phyloP scores from a whole-genome alignment of 176 grass and related monocot species.

The Zoysia pacifica region DNA sequence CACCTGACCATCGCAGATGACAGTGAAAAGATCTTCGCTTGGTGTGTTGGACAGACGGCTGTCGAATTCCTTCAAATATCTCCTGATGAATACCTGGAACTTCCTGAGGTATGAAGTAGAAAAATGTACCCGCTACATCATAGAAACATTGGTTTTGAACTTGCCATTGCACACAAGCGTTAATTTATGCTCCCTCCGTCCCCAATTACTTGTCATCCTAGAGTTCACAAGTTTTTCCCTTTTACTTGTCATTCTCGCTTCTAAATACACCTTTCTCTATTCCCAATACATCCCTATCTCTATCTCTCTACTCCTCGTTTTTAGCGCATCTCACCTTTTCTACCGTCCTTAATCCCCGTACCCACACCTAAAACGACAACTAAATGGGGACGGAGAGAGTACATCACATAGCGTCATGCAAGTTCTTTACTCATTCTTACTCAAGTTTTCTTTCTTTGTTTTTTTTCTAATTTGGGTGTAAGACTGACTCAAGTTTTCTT shows the following conservation, averaged over 20 bases:
- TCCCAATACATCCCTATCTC: too few relatives aligned
- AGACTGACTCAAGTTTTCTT: slow-evolving; percentile 17
- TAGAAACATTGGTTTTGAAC: background rate
- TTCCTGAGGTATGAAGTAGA: slow-evolving; percentile 64
- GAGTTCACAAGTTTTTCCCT: too few relatives aligned
- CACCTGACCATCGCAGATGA: slow-evolving; percentile 70
- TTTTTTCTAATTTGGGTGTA: background rate
- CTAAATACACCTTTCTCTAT: too few relatives aligned
- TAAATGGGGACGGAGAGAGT: background rate
- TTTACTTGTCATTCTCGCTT: too few relatives aligned
- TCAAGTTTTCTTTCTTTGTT: background rate
- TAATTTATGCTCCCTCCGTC: background rate
- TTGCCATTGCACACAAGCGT: background rate
- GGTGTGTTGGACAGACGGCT: slow-evolving; percentile 78
- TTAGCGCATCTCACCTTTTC: too few relatives aligned
- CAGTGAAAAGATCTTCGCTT: slow-evolving; percentile 58
- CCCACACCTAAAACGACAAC: too few relatives aligned
- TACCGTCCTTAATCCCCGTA: too few relatives aligned
- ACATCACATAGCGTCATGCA: background rate
- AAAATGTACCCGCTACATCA: background rate
- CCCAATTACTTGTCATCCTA: too few relatives aligned
- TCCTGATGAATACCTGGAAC: slow-evolving; percentile 72
- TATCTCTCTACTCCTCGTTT: too few relatives aligned
- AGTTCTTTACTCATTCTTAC: slow-evolving; percentile 6
- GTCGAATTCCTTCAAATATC: slow-evolving; percentile 90